Conservation (phyloP, 768 basidiomycete species). For the Boletus insuetus region DNA sequence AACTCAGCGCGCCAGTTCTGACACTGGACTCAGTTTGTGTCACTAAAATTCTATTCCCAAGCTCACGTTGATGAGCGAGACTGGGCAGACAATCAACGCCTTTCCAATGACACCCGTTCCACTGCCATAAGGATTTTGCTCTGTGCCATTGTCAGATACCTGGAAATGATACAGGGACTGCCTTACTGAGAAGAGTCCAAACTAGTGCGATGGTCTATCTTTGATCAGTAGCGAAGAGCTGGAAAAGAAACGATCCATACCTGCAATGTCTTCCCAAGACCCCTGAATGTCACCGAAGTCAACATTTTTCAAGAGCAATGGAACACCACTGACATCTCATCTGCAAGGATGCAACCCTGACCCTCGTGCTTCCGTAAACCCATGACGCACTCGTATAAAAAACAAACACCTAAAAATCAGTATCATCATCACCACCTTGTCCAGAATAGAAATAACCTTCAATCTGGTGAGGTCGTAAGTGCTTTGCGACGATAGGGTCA, state of each 20-base stretch:
- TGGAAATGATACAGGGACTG: conserved; percentile 1
- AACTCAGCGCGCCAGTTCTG: conserved; percentile 97
- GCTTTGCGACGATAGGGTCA: conserved; percentile 77
- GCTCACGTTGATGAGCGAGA: conserved; percentile 78
- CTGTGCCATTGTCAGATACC: conserved; percentile 36
- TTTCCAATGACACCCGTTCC: conserved; percentile 61
- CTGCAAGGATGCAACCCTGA: conserved; percentile 92
- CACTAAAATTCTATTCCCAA: not conserved
- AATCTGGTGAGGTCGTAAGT: conserved; percentile 83
- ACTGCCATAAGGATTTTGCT: conserved; percentile 78
- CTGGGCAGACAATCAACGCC: conserved; percentile 91
- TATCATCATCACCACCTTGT: not conserved
- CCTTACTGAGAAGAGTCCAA: conserved; percentile 87
- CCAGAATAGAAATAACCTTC: conserved; percentile 55
- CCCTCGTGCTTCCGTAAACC: conserved; percentile 88
- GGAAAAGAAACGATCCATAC: conserved; percentile 30
- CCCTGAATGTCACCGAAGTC: conserved; percentile 50
- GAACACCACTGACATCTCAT: conserved; percentile 73
- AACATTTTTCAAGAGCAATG: conserved; percentile 5
- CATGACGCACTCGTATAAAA: conserved; percentile 97
- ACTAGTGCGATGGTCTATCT: conserved; percentile 78
- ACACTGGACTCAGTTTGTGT: not conserved
- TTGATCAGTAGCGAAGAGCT: conserved; percentile 8
- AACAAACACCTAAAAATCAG: conserved; percentile 59
- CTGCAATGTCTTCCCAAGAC: conserved; percentile 94